These are phyloP conservation scores for Jatropha multifida DNA, from an alignment of 441 rosid genomes.

Conservation along the genomic window DNA sequence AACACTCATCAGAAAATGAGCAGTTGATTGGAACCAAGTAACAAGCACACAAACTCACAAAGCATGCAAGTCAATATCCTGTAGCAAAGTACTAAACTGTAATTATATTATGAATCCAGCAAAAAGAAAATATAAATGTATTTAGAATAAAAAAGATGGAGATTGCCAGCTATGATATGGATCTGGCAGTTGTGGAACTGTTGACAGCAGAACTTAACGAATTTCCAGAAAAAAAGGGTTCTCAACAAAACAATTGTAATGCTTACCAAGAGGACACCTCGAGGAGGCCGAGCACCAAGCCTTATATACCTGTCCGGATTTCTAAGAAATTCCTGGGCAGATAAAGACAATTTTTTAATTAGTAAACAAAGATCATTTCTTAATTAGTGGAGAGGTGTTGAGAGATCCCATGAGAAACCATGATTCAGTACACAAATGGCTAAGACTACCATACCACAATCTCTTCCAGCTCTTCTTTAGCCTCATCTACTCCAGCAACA, in stretches of 20 bases:
- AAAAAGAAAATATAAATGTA: background rate
- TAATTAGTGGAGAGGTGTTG: constrained; percentile 18
- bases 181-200: background rate
- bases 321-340: constrained; percentile 87
- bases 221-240: background rate
- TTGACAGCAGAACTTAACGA: background rate
- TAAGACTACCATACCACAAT: constrained; percentile 66
- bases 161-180: background rate
- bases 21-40: background rate
- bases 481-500: constrained; percentile 98
- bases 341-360: constrained; percentile 14
- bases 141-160: background rate
- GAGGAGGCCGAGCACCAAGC: constrained; percentile 98
- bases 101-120: background rate
- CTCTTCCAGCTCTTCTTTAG: constrained; percentile 98
- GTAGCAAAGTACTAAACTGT: background rate
- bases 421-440: constrained; percentile 14
- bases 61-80: background rate
- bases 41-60: too few species aligned
- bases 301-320: constrained; percentile 84
- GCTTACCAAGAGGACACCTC: constrained; percentile 97
- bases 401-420: constrained; percentile 13
- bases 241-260: background rate
- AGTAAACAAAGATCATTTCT: constrained; percentile 28
- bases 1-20: background rate